A percentile compares a stretch with the other conserved stretches of the same genome.
Evolutionary conservation across 2,329 filamentous ascomycete species (phyloP).

Genomic region (Celoporthe dispersa): DNA sequence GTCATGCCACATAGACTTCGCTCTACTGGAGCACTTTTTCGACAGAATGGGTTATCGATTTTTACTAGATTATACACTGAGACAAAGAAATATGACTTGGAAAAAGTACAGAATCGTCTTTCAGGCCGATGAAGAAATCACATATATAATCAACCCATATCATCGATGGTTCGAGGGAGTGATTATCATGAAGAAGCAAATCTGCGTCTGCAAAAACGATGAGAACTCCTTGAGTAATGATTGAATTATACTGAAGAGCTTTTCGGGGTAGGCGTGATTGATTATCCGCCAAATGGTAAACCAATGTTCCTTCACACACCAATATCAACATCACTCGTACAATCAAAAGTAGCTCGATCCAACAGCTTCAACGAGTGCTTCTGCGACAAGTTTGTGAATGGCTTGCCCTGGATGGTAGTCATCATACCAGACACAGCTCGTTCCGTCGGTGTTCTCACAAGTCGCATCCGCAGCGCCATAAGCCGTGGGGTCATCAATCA

Average conservation of each 20-base stretch:
- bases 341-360: background rate
- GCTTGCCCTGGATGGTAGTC: slow-evolving; percentile 23
- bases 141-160: background rate
- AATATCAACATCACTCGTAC: background rate
- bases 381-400: slow-evolving; percentile 17
- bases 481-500: slow-evolving; percentile 17
- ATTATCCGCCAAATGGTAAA: background rate
- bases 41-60: background rate
- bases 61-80: background rate
- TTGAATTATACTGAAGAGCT: too few relatives aligned
- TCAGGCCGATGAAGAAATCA: too few relatives aligned
- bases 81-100: background rate
- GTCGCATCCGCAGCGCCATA: slow-evolving; percentile 21
- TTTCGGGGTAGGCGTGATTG: too few relatives aligned
- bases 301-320: background rate
- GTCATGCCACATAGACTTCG: background rate
- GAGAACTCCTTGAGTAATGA: too few relatives aligned
- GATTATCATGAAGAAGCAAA: background rate
- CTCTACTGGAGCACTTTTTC: background rate
- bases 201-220: background rate
- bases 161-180: background rate
- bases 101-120: too few relatives aligned
- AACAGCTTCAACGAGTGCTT: slow-evolving; percentile 13
- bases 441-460: slow-evolving; percentile 16
- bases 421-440: slow-evolving; percentile 23